Evolutionary conservation across 2,329 filamentous ascomycete genomes (phyloP), one percentile per base, ranked within the genome.

Genomic region (Juglanconis sp.): DNA sequence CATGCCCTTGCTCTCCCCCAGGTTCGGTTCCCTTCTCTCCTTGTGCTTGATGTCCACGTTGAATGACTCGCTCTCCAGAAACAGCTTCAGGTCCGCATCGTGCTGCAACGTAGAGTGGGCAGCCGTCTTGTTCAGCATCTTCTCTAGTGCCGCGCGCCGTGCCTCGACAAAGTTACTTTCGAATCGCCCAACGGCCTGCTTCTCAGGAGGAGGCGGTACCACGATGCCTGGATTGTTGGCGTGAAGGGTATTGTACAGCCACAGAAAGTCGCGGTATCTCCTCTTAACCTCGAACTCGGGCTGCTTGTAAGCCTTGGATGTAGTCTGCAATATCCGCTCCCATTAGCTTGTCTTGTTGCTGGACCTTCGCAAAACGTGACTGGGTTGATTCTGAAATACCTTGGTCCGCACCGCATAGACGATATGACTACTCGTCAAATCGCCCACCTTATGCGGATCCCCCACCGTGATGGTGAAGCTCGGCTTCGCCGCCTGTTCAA

Each of bases 11-110:
- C 87, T 96, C 76, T 98, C 95, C 47, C 86, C 87, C 4, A 96
- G 81, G 56, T 92, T 86, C 2, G 91, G 91, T 61, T 97, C 92
- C 69, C 92, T 89, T 57, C 94, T 87, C 74, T 98, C 94, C 75
- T 96, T 96, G 77, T 99, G 95, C 80, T 98, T 99, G 70, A 99
- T 88, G 69, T 99, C 95, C 42, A 96, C 85, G 69, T 92, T 97
- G 79, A 99, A 97, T 0, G 92, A 83, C 69, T 99, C 95, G 71
- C 93, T 98, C 76, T 99, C 95, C 13, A 99, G 79, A 75, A 99
- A 99, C 5, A 98, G 87, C 78, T 99, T 99, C 64, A 99, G 77
- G 70, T 99, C 95, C 5, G 85, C 87, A 70, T 99, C 95, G 69
- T 96, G 91, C 72, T 98, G 95, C 65, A 99, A 80, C 38, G 92